phyloP scores from a whole-genome alignment of 176 grass and related monocot species.

The Carex littledalei region DNA sequence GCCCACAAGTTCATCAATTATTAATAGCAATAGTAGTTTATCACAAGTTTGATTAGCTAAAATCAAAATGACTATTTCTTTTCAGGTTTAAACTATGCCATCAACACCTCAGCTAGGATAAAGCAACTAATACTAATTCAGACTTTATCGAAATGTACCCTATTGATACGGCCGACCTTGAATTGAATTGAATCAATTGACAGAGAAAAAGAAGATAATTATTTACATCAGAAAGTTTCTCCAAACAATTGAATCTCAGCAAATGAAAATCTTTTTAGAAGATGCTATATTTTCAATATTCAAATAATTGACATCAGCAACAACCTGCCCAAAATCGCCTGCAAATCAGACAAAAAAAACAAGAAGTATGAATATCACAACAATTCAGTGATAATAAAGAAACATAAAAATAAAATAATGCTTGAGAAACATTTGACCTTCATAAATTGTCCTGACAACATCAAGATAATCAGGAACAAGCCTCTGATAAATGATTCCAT shows the following conservation, averaged over 20 bases:
- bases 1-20: not conserved
- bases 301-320: conserved; percentile 76
- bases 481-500: conserved; percentile 78
- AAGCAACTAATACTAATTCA: not conserved
- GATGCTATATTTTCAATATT: conserved; percentile 50
- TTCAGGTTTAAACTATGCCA: not conserved
- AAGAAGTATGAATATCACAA: not conserved
- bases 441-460: conserved; percentile 66
- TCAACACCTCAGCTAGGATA: not conserved
- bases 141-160: not conserved
- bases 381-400: not conserved
- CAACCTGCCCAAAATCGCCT: conserved; percentile 60
- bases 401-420: not conserved
- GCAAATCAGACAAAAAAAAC: not conserved
- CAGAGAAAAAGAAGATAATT: not conserved
- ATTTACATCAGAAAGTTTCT: not conserved
- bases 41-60: not conserved
- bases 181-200: not conserved
- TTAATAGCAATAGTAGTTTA: not conserved
- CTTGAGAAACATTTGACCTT: conserved; percentile 39
- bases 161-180: not conserved
- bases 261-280: conserved; percentile 33
- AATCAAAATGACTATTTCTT: not conserved
- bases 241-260: not conserved
- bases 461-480: conserved; percentile 70